These are phyloP conservation scores for Blastomyces parvus DNA, from an alignment of 2,329 filamentous ascomycete species.

Conservation along the genomic window DNA sequence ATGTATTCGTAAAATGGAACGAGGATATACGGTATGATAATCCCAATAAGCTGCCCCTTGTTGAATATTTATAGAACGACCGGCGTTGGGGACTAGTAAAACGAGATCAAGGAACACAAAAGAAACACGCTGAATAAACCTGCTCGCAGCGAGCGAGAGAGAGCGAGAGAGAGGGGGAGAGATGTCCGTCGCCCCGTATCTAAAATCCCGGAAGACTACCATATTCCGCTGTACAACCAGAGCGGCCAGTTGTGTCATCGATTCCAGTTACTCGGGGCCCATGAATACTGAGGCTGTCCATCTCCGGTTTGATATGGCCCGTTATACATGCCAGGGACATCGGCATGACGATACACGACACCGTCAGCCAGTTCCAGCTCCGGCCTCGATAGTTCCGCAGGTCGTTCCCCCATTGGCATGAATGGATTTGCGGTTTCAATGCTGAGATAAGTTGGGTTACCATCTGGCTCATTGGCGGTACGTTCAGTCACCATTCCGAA, in stretches of 20 bases:
- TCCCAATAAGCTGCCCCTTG: neutral
- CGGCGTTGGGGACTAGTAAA: neutral
- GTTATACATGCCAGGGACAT: neutral
- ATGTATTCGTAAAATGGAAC: neutral
- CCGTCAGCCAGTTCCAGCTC: neutral
- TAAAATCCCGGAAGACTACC: neutral
- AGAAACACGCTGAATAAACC: neutral
- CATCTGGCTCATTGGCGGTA: neutral
- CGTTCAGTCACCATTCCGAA: neutral
- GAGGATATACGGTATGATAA: neutral
- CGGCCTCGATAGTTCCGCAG: neutral
- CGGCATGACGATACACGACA: neutral
- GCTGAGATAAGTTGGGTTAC: neutral
- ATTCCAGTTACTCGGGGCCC: neutral
- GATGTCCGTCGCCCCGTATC: neutral
- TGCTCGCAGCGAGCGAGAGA: neutral
- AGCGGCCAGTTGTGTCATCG: neutral
- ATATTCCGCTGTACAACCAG: neutral
- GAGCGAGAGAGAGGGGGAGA: neutral
- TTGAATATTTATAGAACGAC: constrained; percentile 6
- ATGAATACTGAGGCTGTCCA: neutral
- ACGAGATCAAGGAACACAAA: neutral
- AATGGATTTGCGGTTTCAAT: neutral
- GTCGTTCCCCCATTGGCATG: neutral
- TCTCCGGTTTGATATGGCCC: neutral